These are phyloP conservation scores for Hemileccinum rubropunctum DNA, from an alignment of 768 basidiomycete genomes.

Conservation along the genomic window DNA sequence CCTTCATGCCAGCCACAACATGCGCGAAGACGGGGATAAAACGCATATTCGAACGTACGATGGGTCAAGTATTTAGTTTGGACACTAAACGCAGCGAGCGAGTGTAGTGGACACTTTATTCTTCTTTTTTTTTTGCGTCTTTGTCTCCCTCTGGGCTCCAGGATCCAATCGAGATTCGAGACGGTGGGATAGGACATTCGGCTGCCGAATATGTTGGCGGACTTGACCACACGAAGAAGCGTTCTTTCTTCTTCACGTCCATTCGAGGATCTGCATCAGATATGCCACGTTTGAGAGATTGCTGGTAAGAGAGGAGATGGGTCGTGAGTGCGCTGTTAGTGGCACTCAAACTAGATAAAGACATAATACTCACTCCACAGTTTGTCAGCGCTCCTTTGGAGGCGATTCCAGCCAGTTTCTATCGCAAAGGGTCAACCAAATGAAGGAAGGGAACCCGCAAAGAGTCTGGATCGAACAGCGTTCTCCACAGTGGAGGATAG, in stretches of 20 bases:
- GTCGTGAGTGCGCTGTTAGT: not conserved
- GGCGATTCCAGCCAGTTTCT: not conserved
- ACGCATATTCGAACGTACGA: not conserved
- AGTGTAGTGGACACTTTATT: too few species aligned
- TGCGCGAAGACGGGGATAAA: conserved; percentile 11
- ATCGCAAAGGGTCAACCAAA: not conserved
- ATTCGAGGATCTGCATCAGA: conserved; percentile 4
- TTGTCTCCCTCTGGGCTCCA: too few species aligned
- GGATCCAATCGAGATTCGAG: not conserved
- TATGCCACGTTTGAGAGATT: conserved; percentile 5
- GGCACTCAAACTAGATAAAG: not conserved
- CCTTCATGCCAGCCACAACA: not conserved
- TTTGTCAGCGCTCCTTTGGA: conserved; percentile 1
- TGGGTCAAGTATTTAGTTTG: not conserved
- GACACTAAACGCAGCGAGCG: not conserved
- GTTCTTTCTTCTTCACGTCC: not conserved
- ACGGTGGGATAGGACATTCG: not conserved
- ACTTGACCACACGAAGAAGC: not conserved
- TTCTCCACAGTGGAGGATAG: not conserved
- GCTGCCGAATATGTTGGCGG: not conserved
- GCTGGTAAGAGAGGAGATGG: conserved; percentile 6
- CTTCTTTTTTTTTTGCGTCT: not conserved
- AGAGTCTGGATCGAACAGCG: not conserved
- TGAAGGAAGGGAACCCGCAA: not conserved
- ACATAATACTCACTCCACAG: conserved; percentile 15